Evolutionary conservation across 2,329 filamentous ascomycete species (phyloP), one percentile per base, ranked within the genome.

Genomic region (Trichoderma sp.): DNA sequence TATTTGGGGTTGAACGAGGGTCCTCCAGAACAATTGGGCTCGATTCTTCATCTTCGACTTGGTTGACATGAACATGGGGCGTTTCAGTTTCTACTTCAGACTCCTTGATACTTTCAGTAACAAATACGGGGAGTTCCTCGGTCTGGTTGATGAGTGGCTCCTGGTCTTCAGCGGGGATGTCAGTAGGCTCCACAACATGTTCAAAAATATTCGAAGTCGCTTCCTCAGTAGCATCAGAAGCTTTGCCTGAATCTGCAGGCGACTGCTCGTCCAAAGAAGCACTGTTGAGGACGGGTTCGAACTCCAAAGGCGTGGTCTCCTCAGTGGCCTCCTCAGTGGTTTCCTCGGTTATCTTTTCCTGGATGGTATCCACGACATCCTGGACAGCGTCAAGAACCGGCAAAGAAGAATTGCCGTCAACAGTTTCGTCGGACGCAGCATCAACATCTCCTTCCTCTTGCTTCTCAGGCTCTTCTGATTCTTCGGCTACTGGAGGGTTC

Each of bases 401-500:
- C 11, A 60, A 69, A 7, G 68, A 70, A n/a, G 71, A 70, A 55
- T 71, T 72, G 53, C 72, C 68, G 0, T 73, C 55, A 6, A 57
- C 21, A 3, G 21, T 10, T 6, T 6, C 47, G 13, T 73, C 70
- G 1, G 68, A 57, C 2, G 72, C 79, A 10, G 75, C 72, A 21
- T 58, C 49, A 14, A 70, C 69, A 6, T 75, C 73, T 52, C 72
- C 69, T 31, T 71, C 70, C 13, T 74, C 63, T 1, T 69, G 68
- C 74, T 73, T 68, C 73, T 77, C 68, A 3, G 52, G 58, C n/a
- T 19, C 31, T 16, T 67, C 65, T 52, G 62, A 68, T 52, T 68
- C 59, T 60, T 73, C 72, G 7, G 73, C 73, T 70, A 71, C 62
- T 5, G 61, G 60, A 75, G 35, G 31, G 47, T 58, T 72, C 79